A percentile compares a stretch with the other conserved stretches of the same genome.
Evolutionary conservation across 192 early-diverging fungal species (phyloP).

Genomic region (Entophlyctis helioformis): DNA sequence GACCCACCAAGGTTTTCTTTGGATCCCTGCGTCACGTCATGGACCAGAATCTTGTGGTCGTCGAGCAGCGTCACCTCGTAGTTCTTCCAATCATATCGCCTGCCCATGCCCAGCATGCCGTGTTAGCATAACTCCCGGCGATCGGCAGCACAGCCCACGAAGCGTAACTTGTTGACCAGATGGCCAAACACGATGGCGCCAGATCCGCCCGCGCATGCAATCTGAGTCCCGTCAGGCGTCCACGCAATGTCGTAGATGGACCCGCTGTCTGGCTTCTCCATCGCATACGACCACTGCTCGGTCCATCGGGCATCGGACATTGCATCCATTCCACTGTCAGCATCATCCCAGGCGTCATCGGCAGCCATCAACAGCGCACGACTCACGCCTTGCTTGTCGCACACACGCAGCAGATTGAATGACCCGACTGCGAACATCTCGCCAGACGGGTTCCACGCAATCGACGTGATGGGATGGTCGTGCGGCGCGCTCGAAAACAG

Average conservation of each 20-base stretch:
- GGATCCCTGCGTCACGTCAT: constrained; percentile 33
- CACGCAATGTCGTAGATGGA: constrained; percentile 45
- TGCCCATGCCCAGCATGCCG: not conserved
- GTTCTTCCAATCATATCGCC: constrained; percentile 45
- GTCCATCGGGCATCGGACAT: too few species aligned
- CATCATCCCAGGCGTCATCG: not conserved
- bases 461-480: constrained; percentile 41
- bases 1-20: constrained; percentile 32
- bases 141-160: not conserved
- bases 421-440: constrained; percentile 51
- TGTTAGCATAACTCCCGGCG: too few species aligned
- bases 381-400: constrained; percentile 43
- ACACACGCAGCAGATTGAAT: constrained; percentile 34
- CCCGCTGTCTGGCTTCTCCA: constrained; percentile 33
- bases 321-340: not conserved
- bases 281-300: constrained; percentile 37
- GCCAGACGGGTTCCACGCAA: constrained; percentile 42
- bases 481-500: constrained; percentile 29
- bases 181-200: constrained; percentile 44
- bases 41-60: constrained; percentile 33
- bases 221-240: constrained; percentile 47
- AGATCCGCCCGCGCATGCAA: constrained; percentile 39
- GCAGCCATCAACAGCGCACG: not conserved
- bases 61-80: constrained; percentile 42
- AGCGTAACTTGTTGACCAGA: constrained; percentile 28